A percentile compares a stretch with the other conserved stretches of the same genome.
These are phyloP conservation scores for Aspergillus sp. DNA, from an alignment of 2,329 filamentous ascomycete genomes.

Conservation along the genomic window DNA sequence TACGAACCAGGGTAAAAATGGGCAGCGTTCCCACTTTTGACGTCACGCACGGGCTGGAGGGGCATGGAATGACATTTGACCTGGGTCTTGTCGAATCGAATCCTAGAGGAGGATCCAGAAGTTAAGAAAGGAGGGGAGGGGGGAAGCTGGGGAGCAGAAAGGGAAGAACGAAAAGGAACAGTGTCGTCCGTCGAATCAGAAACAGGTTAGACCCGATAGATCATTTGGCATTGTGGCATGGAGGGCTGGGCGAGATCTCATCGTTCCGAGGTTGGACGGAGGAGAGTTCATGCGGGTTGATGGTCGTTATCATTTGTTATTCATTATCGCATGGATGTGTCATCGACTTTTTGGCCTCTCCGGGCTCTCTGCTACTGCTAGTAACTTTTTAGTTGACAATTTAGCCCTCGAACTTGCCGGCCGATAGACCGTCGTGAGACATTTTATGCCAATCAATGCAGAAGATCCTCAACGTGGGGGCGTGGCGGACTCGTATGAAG, in stretches of 20 bases:
- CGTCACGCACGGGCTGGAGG: constrained; percentile 3
- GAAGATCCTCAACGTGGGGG: not conserved
- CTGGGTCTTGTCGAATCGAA: not conserved
- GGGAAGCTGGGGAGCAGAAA: too few species aligned
- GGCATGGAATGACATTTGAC: not conserved
- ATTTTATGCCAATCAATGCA: not conserved
- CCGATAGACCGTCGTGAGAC: not conserved
- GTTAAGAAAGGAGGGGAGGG: not conserved
- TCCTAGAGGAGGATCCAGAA: not conserved
- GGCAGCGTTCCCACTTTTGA: constrained; percentile 1
- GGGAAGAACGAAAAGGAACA: not conserved
- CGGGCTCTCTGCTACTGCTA: not conserved
- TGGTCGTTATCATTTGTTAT: not conserved
- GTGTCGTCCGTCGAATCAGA: not conserved
- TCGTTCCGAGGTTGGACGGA: not conserved
- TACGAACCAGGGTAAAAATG: not conserved
- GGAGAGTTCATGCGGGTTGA: not conserved
- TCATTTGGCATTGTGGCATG: not conserved
- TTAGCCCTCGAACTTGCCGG: not conserved
- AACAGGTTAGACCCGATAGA: not conserved
- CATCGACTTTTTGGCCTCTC: not conserved
- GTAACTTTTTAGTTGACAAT: not conserved
- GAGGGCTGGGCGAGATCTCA: not conserved
- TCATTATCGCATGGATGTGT: not conserved
- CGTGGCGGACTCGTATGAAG: not conserved